phyloP scores from a whole-genome alignment of 257 asterid species.

The Lycium barbarum region DNA sequence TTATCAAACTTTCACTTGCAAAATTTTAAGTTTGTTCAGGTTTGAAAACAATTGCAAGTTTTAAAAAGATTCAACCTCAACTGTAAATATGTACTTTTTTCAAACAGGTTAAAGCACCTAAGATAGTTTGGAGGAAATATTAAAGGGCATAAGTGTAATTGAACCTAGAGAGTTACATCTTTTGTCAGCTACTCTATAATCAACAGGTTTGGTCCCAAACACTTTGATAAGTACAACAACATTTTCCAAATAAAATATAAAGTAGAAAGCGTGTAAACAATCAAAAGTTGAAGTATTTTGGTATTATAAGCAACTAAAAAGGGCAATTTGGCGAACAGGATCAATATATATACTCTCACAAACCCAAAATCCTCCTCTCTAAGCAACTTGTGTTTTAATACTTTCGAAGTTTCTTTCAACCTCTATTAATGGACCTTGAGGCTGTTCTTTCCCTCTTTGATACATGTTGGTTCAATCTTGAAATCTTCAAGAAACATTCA shows the following conservation, averaged over 20 bases:
- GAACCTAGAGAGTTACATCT: background rate
- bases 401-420: conserved; percentile 17
- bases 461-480: conserved; percentile 50
- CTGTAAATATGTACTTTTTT: too few species aligned
- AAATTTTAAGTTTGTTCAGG: too few species aligned
- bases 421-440: conserved; percentile 50
- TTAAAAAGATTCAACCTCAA: too few species aligned
- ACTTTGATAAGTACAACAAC: conserved; percentile 5
- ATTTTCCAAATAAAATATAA: background rate
- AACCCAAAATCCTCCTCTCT: background rate
- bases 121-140: background rate
- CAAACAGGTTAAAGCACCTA: too few species aligned
- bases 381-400: background rate
- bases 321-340: conserved; percentile 34
- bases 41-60: too few species aligned
- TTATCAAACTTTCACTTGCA: too few species aligned
- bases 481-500: conserved; percentile 35
- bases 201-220: background rate
- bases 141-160: too few species aligned
- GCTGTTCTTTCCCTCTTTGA: conserved; percentile 52
- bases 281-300: conserved; percentile 35
- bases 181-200: background rate
- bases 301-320: conserved; percentile 10
- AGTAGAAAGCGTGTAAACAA: conserved; percentile 35
- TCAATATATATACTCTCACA: conserved; percentile 19